Evolutionary conservation across 164 flowering plant species (phyloP), one percentile per base, ranked within the genome.

Genomic region (Hamamelis virginiana): DNA sequence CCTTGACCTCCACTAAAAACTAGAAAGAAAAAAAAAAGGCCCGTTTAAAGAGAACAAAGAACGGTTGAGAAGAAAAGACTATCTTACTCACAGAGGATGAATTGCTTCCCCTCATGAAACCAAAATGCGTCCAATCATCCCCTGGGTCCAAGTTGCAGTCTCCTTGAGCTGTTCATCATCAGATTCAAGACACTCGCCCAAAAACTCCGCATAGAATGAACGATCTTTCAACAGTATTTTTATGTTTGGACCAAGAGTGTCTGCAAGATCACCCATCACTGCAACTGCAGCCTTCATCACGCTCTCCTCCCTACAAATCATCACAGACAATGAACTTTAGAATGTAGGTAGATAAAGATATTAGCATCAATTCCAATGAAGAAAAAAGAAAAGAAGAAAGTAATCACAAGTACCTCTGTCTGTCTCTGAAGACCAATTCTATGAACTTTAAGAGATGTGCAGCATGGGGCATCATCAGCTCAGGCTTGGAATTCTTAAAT

Each of bases 241-340:
- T 53, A 76, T 72, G 59, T 85, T 88, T 33, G 85, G 67, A 44
- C 95, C 97, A 45, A 91, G 88, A 21, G 89, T 83, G 75, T 91
- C 97, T 9, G 95, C 95, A 38, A 91, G 80, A 73, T 92, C 96
- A 8, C 96, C 97, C 88, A 90, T 67, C 67, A 82, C 94, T 1
- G 87, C 97, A 61, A 90, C 84, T 38, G 92, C 92, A 67, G 96
- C 94, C 74, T 85, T 90, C 8, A 87, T 83, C 21, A 92, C 94
- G 67, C 79, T 79, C 68, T 90, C 96, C 46, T 92, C 92, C 85
- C 96, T 92, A 77, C 38, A 77, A 63, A 66, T 44, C 65, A 69
- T 10, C 47, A 66, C 13, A 9, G 12, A 44, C 41, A 26, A 27
- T 55, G 6, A 10, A 22, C 12, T 10, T 33, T 56, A 44, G 50